These are phyloP conservation scores for Syncephalis plumigaleata DNA, from an alignment of 371 early-diverging fungal genomes.

Conservation along the genomic window DNA sequence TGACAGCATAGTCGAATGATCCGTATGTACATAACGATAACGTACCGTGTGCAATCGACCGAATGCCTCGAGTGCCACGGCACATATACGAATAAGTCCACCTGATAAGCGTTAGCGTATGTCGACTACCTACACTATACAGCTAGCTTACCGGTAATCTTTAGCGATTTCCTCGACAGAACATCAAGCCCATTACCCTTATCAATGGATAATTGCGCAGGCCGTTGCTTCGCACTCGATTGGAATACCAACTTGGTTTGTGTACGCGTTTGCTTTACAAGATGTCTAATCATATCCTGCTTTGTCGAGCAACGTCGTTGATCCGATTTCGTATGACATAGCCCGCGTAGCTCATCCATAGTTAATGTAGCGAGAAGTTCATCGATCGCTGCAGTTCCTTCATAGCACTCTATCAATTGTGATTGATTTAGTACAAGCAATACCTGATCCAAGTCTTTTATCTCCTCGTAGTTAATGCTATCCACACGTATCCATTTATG, in stretches of 20 bases:
- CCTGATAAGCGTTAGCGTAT: neutral
- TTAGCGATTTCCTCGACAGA: too few species aligned
- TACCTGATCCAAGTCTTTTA: neutral
- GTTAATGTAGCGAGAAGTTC: neutral
- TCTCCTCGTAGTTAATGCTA: neutral
- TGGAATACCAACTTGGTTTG: neutral
- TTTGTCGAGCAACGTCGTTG: neutral
- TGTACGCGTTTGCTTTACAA: neutral
- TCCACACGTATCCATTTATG: neutral
- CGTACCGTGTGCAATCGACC: constrained; percentile 30
- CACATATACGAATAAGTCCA: neutral
- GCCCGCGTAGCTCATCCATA: neutral
- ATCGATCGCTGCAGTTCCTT: neutral
- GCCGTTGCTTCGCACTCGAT: too few species aligned
- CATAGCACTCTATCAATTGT: neutral
- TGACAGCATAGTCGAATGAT: constrained; percentile 17
- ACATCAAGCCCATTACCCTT: too few species aligned
- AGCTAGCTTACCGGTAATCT: too few species aligned
- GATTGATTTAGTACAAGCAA: neutral
- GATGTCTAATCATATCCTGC: neutral
- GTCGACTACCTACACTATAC: neutral
- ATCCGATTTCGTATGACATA: neutral
- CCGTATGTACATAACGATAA: constrained; percentile 17
- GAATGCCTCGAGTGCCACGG: constrained; percentile 10
- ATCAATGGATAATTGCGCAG: too few species aligned